A percentile compares a stretch with the other conserved stretches of the same genome.
phyloP scores from a whole-genome alignment of 1,139 yeast genomes.

The Yamadazyma sp. region DNA sequence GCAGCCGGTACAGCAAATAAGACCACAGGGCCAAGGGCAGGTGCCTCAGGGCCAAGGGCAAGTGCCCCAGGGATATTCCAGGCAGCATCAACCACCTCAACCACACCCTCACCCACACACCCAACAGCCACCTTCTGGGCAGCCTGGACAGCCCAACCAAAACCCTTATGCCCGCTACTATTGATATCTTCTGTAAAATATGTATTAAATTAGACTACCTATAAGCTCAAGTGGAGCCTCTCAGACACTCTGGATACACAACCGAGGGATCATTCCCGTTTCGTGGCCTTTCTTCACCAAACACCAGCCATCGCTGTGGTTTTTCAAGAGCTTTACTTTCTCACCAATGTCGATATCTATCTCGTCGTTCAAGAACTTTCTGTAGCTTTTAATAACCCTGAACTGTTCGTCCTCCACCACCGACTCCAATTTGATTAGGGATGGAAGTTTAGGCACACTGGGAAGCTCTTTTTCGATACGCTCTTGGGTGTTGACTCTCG shows the following conservation, averaged over 20 bases:
- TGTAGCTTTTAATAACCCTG: conserved; percentile 28
- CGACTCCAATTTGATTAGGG: conserved; percentile 15
- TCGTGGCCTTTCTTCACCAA: conserved; percentile 19
- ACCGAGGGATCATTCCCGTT: conserved; percentile 37
- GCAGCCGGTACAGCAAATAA: conserved; percentile 8
- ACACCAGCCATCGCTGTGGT: conserved; percentile 46
- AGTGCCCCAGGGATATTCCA: background rate
- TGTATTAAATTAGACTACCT: too few species aligned
- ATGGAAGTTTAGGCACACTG: conserved; percentile 21
- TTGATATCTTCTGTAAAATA: conserved; percentile 6
- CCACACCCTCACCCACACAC: too few species aligned
- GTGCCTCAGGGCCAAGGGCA: background rate
- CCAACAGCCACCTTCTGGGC: conserved; percentile 1
- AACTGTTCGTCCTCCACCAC: conserved; percentile 15
- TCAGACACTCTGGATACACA: conserved; percentile 22
- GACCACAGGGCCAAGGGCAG: conserved; percentile 6
- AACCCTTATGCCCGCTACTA: conserved; percentile 16
- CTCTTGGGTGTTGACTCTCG: too few species aligned
- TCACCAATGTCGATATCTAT: conserved; percentile 34
- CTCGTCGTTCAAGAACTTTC: conserved; percentile 34
- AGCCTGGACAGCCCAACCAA: conserved; percentile 6
- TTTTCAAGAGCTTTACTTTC: conserved; percentile 24
- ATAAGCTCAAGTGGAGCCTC: too few species aligned
- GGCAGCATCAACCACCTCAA: conserved; percentile 13
- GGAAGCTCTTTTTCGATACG: conserved; percentile 2